Evolutionary conservation across 495 filamentous ascomycete species (phyloP), one percentile per base, ranked within the genome.

Genomic region (Aspergillus biplanus): DNA sequence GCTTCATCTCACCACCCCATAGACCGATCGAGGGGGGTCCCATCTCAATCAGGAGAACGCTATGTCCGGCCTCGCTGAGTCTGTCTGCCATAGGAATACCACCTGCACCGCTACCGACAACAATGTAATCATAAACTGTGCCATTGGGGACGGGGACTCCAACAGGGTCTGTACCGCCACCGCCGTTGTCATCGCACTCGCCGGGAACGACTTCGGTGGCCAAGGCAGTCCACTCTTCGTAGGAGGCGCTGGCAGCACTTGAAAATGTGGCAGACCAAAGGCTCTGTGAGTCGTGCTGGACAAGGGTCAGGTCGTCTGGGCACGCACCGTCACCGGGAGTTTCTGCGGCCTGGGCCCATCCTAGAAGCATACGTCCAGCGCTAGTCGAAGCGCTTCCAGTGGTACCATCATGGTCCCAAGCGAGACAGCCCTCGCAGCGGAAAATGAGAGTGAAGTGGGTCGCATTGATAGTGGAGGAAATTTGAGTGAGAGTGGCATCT

Each of bases 31-130:
- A 71, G 9, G 73, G 71, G 54, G 66, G 61, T 9, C 78, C 77
- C 53, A 70, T 67, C 52, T 81, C 78, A 18, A 81, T 66, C 12
- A 81, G 70, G 2, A 81, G 70, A 5, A 78, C 73, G n/a, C 68
- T 75, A 64, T 71, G 75, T 58, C 84, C 83, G 44, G 86, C 87
- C 44, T 86, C 87, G 46, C 80, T 73, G 18, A 91, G 80, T 83
- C 90, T 89, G 33, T 82, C 80, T 33, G 88, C 87, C 63, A 80
- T 82, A 63, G 73, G 74, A 56, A 75, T 79, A 35, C 78, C 78
- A 7, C 70, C 63, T 1, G 75, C 71, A 8, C 75, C 75, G 52
- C 73, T 70, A n/a, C 75, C 74, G 0, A 76, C 72, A 18, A 76
- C 67, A 37, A 76, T 75, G 55, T 91, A 92, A 71, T 92, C 89